Evolutionary conservation across 306 rosid species (phyloP).

Genomic region (Notholithocarpus densiflorus): DNA sequence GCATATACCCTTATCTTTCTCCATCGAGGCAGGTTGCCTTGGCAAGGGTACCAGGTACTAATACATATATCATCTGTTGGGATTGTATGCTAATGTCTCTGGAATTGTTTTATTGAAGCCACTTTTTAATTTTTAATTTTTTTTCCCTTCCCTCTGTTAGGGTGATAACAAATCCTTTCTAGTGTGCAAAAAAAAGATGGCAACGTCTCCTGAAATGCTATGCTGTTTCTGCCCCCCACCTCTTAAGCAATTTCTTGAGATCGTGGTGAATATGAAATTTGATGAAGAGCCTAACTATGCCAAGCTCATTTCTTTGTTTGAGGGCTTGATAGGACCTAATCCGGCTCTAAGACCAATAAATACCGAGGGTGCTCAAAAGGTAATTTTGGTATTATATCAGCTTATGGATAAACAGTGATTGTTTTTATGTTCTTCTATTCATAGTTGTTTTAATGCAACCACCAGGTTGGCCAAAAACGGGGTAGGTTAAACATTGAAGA

Average conservation of each 20-base stretch:
- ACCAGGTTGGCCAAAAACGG: conserved; percentile 93
- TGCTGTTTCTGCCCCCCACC: conserved; percentile 93
- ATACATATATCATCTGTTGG: conserved; percentile 9
- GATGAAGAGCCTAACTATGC: conserved; percentile 95
- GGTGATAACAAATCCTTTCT: conserved; percentile 90
- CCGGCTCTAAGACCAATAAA: conserved; percentile 84
- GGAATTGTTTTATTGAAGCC: neutral
- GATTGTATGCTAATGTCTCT: conserved; percentile 4
- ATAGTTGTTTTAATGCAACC: neutral
- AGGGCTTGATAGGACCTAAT: conserved; percentile 75
- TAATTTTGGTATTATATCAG: conserved; percentile 16
- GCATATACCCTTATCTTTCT: conserved; percentile 92
- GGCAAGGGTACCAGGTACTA: conserved; percentile 95
- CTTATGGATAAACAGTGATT: neutral
- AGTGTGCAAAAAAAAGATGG: conserved; percentile 80
- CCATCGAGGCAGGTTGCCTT: conserved; percentile 82
- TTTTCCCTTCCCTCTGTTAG: conserved; percentile 24
- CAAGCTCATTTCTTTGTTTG: conserved; percentile 76
- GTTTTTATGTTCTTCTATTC: neutral
- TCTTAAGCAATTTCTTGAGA: conserved; percentile 78
- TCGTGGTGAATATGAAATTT: conserved; percentile 92
- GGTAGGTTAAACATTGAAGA: conserved; percentile 74
- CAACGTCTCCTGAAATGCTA: conserved; percentile 87
- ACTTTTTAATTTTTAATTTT: neutral
- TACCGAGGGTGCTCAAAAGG: conserved; percentile 95